These are phyloP conservation scores for Mortierella sp. DNA, from an alignment of 371 early-diverging fungal genomes.

Conservation along the genomic window DNA sequence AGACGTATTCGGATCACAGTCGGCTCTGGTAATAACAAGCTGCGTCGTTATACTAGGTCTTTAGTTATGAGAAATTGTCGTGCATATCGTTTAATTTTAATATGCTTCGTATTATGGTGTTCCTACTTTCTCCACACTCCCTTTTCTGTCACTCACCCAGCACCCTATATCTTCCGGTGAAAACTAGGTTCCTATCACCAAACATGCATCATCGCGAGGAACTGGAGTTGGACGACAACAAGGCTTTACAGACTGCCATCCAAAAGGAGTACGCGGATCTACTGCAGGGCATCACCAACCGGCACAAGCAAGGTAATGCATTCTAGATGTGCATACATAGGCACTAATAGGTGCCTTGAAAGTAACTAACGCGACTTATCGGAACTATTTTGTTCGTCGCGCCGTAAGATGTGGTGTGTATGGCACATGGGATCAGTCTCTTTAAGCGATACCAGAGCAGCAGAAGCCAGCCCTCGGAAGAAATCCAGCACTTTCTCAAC, in stretches of 20 bases:
- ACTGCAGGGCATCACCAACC: constrained; percentile 43
- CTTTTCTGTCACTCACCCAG: not conserved
- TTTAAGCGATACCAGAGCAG: constrained; percentile 46
- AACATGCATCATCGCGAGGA: constrained; percentile 22
- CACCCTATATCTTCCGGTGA: not conserved
- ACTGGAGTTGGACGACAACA: constrained; percentile 29
- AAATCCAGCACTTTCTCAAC: constrained; percentile 52
- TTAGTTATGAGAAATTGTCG: not conserved
- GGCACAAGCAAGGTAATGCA: constrained; percentile 52
- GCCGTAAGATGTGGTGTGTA: constrained; percentile 45
- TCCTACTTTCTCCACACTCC: constrained; percentile 10
- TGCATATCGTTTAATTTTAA: constrained; percentile 3
- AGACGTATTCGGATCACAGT: constrained; percentile 38
- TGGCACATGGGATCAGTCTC: constrained; percentile 53
- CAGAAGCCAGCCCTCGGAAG: constrained; percentile 21
- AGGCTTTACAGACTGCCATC: constrained; percentile 13
- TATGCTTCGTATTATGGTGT: too few species aligned
- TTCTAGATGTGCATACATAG: not conserved
- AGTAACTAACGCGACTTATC: too few species aligned
- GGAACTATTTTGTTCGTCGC: not conserved
- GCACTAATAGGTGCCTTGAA: too few species aligned
- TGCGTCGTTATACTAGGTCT: too few species aligned
- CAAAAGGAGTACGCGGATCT: constrained; percentile 45
- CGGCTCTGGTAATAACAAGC: constrained; percentile 16
- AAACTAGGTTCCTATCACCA: constrained; percentile 39